Base-by-base conservation (phyloP, 139 green algal genomes). In the Micromonas pusilla region DNA sequence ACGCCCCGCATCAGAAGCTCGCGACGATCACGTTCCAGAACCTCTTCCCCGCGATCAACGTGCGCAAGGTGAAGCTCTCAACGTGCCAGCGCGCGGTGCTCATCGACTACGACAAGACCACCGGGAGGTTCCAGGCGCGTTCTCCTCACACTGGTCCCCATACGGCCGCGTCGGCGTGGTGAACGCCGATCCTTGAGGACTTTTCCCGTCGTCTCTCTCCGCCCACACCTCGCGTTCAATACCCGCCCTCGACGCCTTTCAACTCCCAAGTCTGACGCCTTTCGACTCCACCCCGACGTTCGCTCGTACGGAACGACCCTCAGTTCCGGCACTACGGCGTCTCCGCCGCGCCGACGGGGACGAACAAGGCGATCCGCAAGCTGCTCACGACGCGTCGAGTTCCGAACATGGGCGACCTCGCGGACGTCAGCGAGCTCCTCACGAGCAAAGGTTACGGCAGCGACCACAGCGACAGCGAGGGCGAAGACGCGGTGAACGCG, bases 1-100 rank as follows among this genome's bases (percentile, higher is more conserved):
- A 81, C n/a, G 71, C 73, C 26, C 80, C 95, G 79, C 86, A 97
- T 67, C 86, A 95, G 70, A 90, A 92, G 79, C 86, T 97, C 77
- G 84, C 85, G 13, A 86, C 86, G 13, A 82, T 84, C 13, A 84
- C 93, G 53, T 92, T 96, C 39, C 94, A 98, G 85, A 94, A 93
- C 80, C 86, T 98, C 79, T 99, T 99, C 78, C 96, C 96, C 0
- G 32, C 92, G 65, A 94, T 99, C 84, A 94, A 98, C 80, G 94
- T 98, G n/a, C 68, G 86, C 66, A 93, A 78, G 23, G 89, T 85
- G 33, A 87, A 84, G 38, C 75, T 87, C 1, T 39, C 79, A 0
- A 34, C 63, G 16, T 89, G 79, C 70, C 82, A 91, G 86, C 85
- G 92, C 2, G 87, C 96, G 20, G 83, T 96, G 79, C 85, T 97